Conservation (phyloP, 345 rosid species). For the Excoecaria agallocha region DNA sequence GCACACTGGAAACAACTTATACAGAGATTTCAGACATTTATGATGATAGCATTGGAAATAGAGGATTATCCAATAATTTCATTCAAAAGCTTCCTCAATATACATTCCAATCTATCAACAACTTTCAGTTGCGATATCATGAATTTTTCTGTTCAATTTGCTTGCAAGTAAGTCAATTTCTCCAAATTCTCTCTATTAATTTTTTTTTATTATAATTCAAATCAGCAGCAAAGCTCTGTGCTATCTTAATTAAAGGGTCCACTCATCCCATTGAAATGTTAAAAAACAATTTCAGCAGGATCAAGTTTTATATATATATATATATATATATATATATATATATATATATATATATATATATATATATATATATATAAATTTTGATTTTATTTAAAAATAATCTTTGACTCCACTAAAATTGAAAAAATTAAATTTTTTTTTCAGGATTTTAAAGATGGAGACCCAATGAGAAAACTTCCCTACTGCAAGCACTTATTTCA, state of each 20-base stretch:
- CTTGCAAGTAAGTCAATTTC: conserved; percentile 48
- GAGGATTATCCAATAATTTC: conserved; percentile 39
- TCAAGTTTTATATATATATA: too few species aligned
- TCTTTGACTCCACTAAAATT: too few species aligned
- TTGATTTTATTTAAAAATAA: too few species aligned
- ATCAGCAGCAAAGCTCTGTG: too few species aligned
- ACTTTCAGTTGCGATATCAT: conserved; percentile 12
- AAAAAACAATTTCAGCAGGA: too few species aligned
- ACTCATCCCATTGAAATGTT: too few species aligned
- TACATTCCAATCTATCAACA: conserved; percentile 21
- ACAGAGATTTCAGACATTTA: conserved; percentile 58
- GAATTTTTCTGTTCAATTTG: conserved; percentile 56
- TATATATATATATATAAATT: too few species aligned
- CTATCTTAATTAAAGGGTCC: too few species aligned
- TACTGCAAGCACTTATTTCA: conserved; percentile 68
- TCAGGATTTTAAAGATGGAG: conserved; percentile 67
- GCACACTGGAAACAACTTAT: conserved; percentile 43
- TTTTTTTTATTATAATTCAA: too few species aligned
- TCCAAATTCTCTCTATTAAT: not conserved
- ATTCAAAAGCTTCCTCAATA: conserved; percentile 47
- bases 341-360: too few species aligned
- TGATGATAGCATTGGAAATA: conserved; percentile 40
- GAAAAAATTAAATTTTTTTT: not conserved
- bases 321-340: too few species aligned
- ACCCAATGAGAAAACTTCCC: conserved; percentile 53